These are phyloP conservation scores for Mortierella sp. DNA, from an alignment of 371 early-diverging fungal species.

Conservation along the genomic window DNA sequence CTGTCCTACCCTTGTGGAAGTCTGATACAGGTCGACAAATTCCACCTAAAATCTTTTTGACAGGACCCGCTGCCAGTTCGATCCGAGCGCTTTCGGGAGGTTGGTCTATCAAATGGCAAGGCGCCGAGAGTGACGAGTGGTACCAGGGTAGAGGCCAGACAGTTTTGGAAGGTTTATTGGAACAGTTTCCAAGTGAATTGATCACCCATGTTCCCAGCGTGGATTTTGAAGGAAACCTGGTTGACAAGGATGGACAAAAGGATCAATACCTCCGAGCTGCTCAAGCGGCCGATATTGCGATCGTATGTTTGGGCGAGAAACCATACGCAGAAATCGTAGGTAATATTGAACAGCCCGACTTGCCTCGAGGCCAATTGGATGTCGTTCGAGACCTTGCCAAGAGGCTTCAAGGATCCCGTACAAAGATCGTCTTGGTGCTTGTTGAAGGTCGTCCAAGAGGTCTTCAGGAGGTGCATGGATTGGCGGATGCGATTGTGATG, in stretches of 20 bases:
- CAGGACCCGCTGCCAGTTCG: constrained; percentile 62
- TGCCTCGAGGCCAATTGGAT: constrained; percentile 63
- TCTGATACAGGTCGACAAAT: neutral
- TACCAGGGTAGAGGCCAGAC: constrained; percentile 61
- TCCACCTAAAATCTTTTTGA: constrained; percentile 51
- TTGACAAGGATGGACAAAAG: constrained; percentile 44
- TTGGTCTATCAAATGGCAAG: constrained; percentile 73
- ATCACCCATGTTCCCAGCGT: constrained; percentile 48
- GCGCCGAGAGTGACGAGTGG: constrained; percentile 56
- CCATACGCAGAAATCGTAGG: constrained; percentile 65
- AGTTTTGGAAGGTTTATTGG: constrained; percentile 56
- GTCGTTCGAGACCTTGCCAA: constrained; percentile 30
- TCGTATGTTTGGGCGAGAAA: constrained; percentile 61
- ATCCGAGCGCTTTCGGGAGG: constrained; percentile 63
- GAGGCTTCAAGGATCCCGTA: constrained; percentile 25
- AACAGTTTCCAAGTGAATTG: constrained; percentile 7
- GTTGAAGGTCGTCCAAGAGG: constrained; percentile 71
- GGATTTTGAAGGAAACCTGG: constrained; percentile 50
- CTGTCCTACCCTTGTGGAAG: constrained; percentile 54
- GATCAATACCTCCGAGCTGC: constrained; percentile 45
- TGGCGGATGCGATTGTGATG: constrained; percentile 60
- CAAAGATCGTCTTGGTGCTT: constrained; percentile 60
- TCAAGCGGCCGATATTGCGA: constrained; percentile 57
- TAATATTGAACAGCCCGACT: constrained; percentile 61
- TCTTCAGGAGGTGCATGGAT: constrained; percentile 53